Base-by-base conservation (phyloP, 2,329 filamentous ascomycete genomes). In the Blumeriella jaapii region DNA sequence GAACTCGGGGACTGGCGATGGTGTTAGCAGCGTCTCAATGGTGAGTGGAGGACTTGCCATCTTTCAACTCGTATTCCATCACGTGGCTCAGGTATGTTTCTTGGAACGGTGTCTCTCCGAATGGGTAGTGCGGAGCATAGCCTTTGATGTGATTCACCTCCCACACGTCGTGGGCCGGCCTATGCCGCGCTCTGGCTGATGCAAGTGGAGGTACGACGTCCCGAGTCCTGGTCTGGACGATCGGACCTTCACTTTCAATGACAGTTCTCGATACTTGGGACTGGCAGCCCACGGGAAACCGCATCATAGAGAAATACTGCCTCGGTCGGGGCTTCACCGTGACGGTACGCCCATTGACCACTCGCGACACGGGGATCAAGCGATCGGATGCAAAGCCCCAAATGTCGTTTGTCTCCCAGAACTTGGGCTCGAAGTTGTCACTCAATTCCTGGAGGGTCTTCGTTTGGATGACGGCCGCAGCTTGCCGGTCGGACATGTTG, bases 31-130 rank as follows among this genome's bases (percentile, higher is more conserved):
- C 5, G 20, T 18, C 5, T 12, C 12, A 6, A 19, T 6, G 9
- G 15, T 13, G 8, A 16, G 15, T 2, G 9, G 2, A 15, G 3
- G 14, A 42, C 42, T 16, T 28, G 51, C 51, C 48, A 47, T 50
- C 44, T 31, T 39, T 43, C 18, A 55, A 32, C 22, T 54, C 51
- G 12, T 42, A 24, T 23, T 45, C 32, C 39, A 55, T 51, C 19
- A 39, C 29, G 17, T 33, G 49, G 34, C 43, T 50, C 18, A 42
- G 31, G 28, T 35, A 53, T 3, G 40, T 39, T 23, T 42, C 35
- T 27, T 54, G 47, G 35, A 43, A 52, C 16, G 48, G 43, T 5
- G 51, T 53, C 34, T 55, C 51, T 14, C 52, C 52, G 27, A 54
- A 53, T 15, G 50, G 50, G 27, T 50, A 53, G 13, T 39, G 17